Evolutionary conservation across 2,329 filamentous ascomycete species (phyloP).

Genomic region (Cercospora brassicicola): DNA sequence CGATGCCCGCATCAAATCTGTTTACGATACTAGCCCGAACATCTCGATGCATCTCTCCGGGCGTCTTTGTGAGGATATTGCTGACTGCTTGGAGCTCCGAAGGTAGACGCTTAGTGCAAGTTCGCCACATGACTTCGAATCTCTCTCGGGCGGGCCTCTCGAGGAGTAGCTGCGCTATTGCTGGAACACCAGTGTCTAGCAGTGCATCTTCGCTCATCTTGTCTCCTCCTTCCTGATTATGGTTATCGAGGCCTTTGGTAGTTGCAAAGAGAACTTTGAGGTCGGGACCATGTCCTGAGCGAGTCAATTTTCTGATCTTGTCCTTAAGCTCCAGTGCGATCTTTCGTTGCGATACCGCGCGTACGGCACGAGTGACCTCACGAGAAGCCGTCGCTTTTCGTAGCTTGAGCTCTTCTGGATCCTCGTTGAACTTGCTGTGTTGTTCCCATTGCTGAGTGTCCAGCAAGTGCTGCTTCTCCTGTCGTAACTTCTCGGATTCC

Average conservation of each 20-base stretch:
- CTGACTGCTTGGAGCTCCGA: slow-evolving; percentile 1
- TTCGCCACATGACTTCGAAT: background rate
- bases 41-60: slow-evolving; percentile 5
- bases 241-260: slow-evolving; percentile 24
- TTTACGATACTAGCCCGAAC: background rate
- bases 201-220: slow-evolving; percentile 19
- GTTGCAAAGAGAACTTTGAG: slow-evolving; percentile 23
- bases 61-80: slow-evolving; percentile 12
- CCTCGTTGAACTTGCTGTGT: background rate
- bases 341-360: background rate
- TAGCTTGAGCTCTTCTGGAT: background rate
- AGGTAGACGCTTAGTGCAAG: slow-evolving; percentile 7
- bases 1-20: background rate
- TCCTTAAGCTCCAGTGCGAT: slow-evolving; percentile 2
- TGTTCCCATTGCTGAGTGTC: background rate
- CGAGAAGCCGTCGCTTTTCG: slow-evolving; percentile 1
- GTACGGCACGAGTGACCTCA: no score
- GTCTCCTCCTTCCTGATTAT: slow-evolving; percentile 11
- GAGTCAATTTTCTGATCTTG: slow-evolving; percentile 13
- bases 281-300: slow-evolving; percentile 17
- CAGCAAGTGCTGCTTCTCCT: background rate
- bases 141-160: background rate
- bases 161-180: slow-evolving; percentile 20
- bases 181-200: slow-evolving; percentile 25
- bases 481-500: background rate